Conservation (phyloP, 2,329 filamentous ascomycete species). For the Fusarium sp. region DNA sequence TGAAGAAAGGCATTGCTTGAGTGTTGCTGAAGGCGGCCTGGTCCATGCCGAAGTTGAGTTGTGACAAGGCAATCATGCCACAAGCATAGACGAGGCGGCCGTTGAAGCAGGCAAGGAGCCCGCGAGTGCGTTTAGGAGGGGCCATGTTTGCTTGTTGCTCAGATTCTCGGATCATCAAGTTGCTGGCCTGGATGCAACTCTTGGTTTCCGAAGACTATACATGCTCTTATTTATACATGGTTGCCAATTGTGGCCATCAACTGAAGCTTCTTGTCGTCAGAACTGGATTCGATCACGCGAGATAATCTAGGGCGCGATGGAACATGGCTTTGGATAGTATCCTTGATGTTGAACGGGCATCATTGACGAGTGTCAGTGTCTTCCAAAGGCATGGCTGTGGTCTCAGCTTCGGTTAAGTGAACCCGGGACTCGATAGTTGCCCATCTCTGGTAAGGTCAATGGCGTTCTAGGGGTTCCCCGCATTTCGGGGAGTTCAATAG, state of each 20-base stretch:
- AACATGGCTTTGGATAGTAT: neutral
- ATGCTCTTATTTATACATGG: neutral
- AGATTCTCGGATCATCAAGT: neutral
- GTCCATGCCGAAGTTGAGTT: slow-evolving; percentile 54
- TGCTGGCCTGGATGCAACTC: neutral
- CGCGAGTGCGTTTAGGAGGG: neutral
- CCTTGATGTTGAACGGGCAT: neutral
- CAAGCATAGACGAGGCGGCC: slow-evolving; percentile 26
- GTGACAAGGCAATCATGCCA: slow-evolving; percentile 46
- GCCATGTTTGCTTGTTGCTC: neutral
- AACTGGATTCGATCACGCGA: neutral
- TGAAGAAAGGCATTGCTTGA: slow-evolving; percentile 51
- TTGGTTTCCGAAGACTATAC: neutral
- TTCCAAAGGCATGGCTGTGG: neutral
- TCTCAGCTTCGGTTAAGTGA: neutral
- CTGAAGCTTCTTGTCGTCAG: neutral
- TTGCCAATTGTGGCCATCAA: neutral
- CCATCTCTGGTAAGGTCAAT: neutral
- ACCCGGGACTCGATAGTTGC: neutral
- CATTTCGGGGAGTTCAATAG: neutral
- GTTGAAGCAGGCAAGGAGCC: slow-evolving; percentile 41
- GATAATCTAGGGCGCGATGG: neutral
- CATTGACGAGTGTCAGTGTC: neutral
- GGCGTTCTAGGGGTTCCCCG: neutral
- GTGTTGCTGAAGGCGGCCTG: slow-evolving; percentile 49